A percentile compares a stretch with the other conserved stretches of the same genome.
These are phyloP conservation scores for Brettanomyces anomalus DNA, from an alignment of 805 yeast species.

Conservation along the genomic window DNA sequence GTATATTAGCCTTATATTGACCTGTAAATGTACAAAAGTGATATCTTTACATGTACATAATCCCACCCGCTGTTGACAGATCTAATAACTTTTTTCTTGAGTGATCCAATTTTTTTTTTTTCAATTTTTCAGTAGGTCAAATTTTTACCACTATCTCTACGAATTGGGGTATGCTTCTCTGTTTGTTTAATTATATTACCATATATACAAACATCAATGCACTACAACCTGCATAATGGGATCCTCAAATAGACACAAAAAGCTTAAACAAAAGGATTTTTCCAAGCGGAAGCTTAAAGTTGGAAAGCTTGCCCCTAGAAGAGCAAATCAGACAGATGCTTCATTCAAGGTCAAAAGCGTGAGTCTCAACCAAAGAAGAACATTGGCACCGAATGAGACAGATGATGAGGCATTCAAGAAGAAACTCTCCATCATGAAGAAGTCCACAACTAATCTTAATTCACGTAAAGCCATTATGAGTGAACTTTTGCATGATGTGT, in stretches of 20 bases:
- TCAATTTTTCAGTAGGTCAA: not conserved
- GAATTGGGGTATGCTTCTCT: too few relatives aligned
- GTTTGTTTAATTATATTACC: too few relatives aligned
- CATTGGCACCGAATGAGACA: conserved; percentile 6
- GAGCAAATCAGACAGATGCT: conserved; percentile 76
- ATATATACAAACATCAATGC: not conserved
- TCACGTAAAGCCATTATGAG: conserved; percentile 13
- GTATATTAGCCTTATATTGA: too few relatives aligned
- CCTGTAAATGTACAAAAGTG: too few relatives aligned
- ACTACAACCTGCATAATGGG: not conserved
- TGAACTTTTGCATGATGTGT: conserved; percentile 8
- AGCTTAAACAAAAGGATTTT: conserved; percentile 65
- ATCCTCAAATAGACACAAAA: conserved; percentile 2
- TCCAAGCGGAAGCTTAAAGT: conserved; percentile 74
- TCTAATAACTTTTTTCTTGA: too few relatives aligned
- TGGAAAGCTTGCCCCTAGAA: conserved; percentile 69
- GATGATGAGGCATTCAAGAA: conserved; percentile 43
- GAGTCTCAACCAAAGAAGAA: conserved; percentile 24
- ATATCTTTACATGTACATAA: too few relatives aligned
- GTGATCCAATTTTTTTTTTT: not conserved
- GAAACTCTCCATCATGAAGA: conserved; percentile 61
- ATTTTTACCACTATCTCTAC: too few relatives aligned
- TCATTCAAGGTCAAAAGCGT: conserved; percentile 60
- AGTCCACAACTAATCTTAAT: conserved; percentile 22
- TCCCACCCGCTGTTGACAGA: too few relatives aligned